Evolutionary conservation across 352 stramenopile genomes (phyloP), one percentile per base, ranked within the genome.

Genomic region (Lagenidium giganteum): DNA sequence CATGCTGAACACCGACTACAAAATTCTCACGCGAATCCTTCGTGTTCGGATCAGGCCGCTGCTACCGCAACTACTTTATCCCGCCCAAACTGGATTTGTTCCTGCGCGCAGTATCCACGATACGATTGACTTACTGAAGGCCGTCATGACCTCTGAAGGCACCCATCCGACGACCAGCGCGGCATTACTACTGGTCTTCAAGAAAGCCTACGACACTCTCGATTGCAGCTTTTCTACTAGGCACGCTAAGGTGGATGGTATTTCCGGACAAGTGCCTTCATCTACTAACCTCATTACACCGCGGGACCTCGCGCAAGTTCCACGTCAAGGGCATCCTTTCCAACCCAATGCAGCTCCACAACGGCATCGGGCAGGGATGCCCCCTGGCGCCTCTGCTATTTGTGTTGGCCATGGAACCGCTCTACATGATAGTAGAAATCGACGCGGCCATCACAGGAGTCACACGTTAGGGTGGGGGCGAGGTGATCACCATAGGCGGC

Each of bases 121-220:
- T 14, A 27, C 16, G 1, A 44, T 51, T 24, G 44, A 51, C 20
- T 9, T 26, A n/a, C n/a, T n/a, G n/a, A n/a, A n/a, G n/a, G n/a
- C n/a, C n/a, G n/a, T n/a, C n/a, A n/a, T n/a, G n/a, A n/a, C n/a
- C n/a, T n/a, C n/a, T n/a, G n/a, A n/a, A n/a, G n/a, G n/a, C n/a
- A n/a, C n/a, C n/a, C n/a, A n/a, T n/a, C n/a, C n/a, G n/a, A n/a
- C n/a, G n/a, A n/a, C n/a, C n/a, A n/a, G n/a, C n/a, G n/a, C n/a
- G n/a, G 37, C 29, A 6, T 17, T 55, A 2, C 47, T 55, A 2
- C 39, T 55, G 21, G 47, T 48, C 31, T 43, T 48, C 39, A 21
- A 42, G 30, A 55, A 55, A 13, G 47, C 47, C 3, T 55, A 55
- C 16, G 47, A 55, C 21, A 48, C 47, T 1, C 23, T 55, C 4